Evolutionary conservation across 345 rosid genomes (phyloP).

Genomic region (Aquilaria yunnanensis): DNA sequence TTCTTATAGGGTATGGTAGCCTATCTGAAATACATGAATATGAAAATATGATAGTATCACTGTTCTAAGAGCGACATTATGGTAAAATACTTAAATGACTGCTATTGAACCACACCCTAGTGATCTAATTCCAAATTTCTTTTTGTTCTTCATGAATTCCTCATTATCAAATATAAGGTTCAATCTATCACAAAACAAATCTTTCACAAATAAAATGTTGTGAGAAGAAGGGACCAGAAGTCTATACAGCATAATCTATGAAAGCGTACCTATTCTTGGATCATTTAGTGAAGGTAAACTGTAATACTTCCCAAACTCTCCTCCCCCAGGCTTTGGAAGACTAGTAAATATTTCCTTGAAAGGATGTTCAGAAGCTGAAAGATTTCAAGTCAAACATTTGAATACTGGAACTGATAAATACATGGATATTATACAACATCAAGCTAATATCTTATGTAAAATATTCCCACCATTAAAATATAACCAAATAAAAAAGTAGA

Average conservation of each 20-base stretch:
- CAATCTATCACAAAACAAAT: not conserved
- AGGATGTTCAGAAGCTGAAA: conserved; percentile 64
- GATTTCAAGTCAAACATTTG: not conserved
- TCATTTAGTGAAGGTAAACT: conserved; percentile 71
- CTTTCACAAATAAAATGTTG: not conserved
- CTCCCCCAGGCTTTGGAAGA: conserved; percentile 81
- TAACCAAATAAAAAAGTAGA: too few species aligned
- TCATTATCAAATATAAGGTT: too few species aligned
- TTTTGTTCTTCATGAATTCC: too few species aligned
- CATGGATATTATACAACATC: too few species aligned
- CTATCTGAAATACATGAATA: conserved; percentile 33
- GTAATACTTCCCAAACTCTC: conserved; percentile 72
- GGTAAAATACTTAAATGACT: not conserved
- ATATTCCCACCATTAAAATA: not conserved
- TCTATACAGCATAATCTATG: not conserved
- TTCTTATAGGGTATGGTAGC: conserved; percentile 69
- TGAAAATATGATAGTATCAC: not conserved
- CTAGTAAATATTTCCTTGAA: conserved; percentile 55
- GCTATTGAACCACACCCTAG: too few species aligned
- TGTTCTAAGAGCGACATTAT: not conserved
- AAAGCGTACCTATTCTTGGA: conserved; percentile 55
- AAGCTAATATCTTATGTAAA: not conserved
- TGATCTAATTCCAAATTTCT: too few species aligned
- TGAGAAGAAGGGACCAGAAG: not conserved
- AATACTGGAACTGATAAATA: not conserved